Evolutionary conservation across 768 basidiomycete genomes (phyloP).

Genomic region (Termitomyces sp.): DNA sequence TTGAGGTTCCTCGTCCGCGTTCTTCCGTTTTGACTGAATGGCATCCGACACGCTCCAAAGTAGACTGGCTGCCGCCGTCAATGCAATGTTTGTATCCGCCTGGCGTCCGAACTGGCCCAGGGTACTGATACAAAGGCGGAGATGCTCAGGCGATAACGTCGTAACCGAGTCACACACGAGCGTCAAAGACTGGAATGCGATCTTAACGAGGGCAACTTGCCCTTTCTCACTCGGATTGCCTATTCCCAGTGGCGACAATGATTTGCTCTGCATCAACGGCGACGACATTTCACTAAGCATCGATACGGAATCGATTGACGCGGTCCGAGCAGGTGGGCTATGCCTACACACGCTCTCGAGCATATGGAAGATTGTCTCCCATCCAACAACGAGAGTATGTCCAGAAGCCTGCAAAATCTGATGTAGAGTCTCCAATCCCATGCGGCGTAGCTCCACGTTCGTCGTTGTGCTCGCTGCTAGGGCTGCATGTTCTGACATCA

Average conservation of each 20-base stretch:
- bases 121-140: constrained; percentile 85
- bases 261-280: constrained; percentile 27
- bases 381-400: constrained; percentile 87
- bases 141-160: constrained; percentile 70
- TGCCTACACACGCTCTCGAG: constrained; percentile 82
- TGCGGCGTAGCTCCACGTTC: constrained; percentile 72
- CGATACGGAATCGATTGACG: constrained; percentile 35
- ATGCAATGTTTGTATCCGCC: constrained; percentile 90
- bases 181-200: constrained; percentile 91
- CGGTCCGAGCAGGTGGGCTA: constrained; percentile 25
- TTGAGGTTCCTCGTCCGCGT: constrained; percentile 54
- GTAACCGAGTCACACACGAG: constrained; percentile 92
- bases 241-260: constrained; percentile 39
- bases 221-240: constrained; percentile 62
- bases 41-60: constrained; percentile 97
- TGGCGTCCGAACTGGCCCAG: constrained; percentile 90
- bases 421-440: constrained; percentile 87
- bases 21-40: constrained; percentile 78
- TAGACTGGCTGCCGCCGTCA: constrained; percentile 89
- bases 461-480: constrained; percentile 32
- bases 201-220: constrained; percentile 75
- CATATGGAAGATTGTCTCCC: constrained; percentile 92
- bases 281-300: constrained; percentile 34
- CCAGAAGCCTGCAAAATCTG: constrained; percentile 88
- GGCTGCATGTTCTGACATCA: constrained; percentile 43